Percentiles rank a stretch among this genome's conserved stretches.
Evolutionary conservation across 352 stramenopile genomes (phyloP).

Genomic region (Phytophthora hibernalis): DNA sequence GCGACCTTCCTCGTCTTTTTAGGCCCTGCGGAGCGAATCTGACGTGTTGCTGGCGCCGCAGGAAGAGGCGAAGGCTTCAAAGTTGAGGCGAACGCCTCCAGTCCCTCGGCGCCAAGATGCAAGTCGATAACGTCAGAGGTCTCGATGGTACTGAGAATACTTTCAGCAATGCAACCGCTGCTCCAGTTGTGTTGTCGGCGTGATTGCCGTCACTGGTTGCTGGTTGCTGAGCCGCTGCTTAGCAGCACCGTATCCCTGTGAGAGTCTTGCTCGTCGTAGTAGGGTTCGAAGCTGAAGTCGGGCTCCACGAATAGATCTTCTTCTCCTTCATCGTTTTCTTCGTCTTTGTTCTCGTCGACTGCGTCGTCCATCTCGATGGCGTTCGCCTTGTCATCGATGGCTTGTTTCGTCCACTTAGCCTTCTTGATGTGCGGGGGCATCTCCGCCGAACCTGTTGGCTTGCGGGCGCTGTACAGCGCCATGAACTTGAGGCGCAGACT

Average conservation of each 20-base stretch:
- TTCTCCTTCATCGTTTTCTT: too few species aligned
- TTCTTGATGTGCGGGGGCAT: background rate
- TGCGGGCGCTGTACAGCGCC: background rate
- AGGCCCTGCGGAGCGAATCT: background rate
- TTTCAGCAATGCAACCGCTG: too few species aligned
- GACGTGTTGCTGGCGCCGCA: background rate
- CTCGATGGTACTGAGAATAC: too few species aligned
- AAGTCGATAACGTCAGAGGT: background rate
- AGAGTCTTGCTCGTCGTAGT: too few species aligned
- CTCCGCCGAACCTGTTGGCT: background rate
- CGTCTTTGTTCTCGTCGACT: too few species aligned
- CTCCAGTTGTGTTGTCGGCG: too few species aligned
- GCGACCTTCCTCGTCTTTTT: background rate
- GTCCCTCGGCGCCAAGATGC: background rate
- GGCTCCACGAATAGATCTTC: too few species aligned
- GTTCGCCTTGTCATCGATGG: too few species aligned
- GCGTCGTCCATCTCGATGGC: background rate
- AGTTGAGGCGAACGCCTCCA: background rate
- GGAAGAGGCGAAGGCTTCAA: background rate
- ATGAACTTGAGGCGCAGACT: constrained; percentile 4
- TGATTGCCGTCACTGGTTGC: too few species aligned
- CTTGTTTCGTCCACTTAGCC: background rate
- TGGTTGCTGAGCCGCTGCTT: too few species aligned
- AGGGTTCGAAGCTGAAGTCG: too few species aligned
- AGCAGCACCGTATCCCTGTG: too few species aligned